Conservation (phyloP, 2,329 filamentous ascomycete genomes). For the Penicillium sp. region DNA sequence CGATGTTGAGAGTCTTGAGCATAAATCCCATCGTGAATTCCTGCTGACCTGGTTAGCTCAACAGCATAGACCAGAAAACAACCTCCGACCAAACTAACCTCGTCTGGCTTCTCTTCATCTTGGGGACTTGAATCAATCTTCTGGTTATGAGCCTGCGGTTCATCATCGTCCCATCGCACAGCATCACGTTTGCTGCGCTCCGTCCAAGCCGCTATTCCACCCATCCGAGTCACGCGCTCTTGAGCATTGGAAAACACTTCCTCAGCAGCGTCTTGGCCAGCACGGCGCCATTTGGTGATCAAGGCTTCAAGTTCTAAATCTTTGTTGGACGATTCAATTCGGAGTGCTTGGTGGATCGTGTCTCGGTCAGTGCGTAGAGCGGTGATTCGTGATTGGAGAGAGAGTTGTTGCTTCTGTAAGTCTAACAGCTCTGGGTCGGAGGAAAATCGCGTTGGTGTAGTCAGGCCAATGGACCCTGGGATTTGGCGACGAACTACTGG, state of each 20-base stretch:
- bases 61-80: not conserved
- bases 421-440: constrained; percentile 28
- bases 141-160: constrained; percentile 36
- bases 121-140: not conserved
- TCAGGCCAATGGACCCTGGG: constrained; percentile 5
- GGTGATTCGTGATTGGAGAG: constrained; percentile 33
- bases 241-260: constrained; percentile 63
- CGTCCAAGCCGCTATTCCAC: constrained; percentile 60
- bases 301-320: constrained; percentile 59
- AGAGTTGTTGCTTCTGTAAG: constrained; percentile 39
- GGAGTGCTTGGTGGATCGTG: constrained; percentile 52
- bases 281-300: constrained; percentile 61
- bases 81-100: not conserved
- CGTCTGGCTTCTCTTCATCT: not conserved
- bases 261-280: constrained; percentile 65
- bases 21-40: constrained; percentile 70
- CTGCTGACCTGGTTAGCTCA: constrained; percentile 34
- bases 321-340: constrained; percentile 47
- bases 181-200: constrained; percentile 49
- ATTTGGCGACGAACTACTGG: constrained; percentile 5
- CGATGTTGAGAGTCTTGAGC: constrained; percentile 65
- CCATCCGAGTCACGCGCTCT: constrained; percentile 63
- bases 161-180: constrained; percentile 39
- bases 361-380: constrained; percentile 48
- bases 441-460: constrained; percentile 10